Evolutionary conservation across 805 yeast genomes (phyloP).

Genomic region (Wickerhamia fluorescens): DNA sequence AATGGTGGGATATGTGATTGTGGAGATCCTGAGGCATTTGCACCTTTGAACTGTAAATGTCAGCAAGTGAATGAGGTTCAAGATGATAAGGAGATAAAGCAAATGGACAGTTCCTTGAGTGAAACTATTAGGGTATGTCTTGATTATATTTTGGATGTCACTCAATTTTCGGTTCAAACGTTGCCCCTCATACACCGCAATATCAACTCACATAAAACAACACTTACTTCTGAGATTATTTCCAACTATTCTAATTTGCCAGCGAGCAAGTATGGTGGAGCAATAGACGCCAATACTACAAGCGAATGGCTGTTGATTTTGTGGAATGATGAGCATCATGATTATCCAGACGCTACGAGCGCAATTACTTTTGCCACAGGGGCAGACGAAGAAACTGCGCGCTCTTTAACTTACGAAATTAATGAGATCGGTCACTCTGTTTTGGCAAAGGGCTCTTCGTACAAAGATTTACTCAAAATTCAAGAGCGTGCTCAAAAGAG

Average conservation of each 20-base stretch:
- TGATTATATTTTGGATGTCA: slow-evolving; percentile 39
- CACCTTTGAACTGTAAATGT: slow-evolving; percentile 45
- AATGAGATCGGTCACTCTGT: slow-evolving; percentile 46
- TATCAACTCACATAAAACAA: slow-evolving; percentile 12
- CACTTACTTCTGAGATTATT: slow-evolving; percentile 16
- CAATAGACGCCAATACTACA: slow-evolving; percentile 24
- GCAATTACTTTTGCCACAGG: slow-evolving; percentile 36
- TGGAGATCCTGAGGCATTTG: slow-evolving; percentile 65
- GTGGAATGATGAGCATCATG: slow-evolving; percentile 80
- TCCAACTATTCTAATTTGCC: slow-evolving; percentile 31
- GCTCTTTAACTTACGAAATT: slow-evolving; percentile 35
- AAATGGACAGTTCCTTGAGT: slow-evolving; percentile 10
- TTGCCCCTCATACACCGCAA: slow-evolving; percentile 32
- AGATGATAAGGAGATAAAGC: slow-evolving; percentile 4
- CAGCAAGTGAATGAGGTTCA: background rate
- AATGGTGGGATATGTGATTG: slow-evolving; percentile 65
- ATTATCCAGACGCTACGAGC: slow-evolving; percentile 45
- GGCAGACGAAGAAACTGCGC: slow-evolving; percentile 18
- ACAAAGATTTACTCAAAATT: slow-evolving; percentile 19
- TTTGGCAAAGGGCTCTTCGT: slow-evolving; percentile 26
- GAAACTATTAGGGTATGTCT: slow-evolving; percentile 27
- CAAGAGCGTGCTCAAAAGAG: slow-evolving; percentile 35
- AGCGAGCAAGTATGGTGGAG: slow-evolving; percentile 21
- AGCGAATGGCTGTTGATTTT: slow-evolving; percentile 42
- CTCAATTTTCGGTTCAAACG: slow-evolving; percentile 30